Conservation (phyloP, 768 basidiomycete genomes). For the Russula earlei region DNA sequence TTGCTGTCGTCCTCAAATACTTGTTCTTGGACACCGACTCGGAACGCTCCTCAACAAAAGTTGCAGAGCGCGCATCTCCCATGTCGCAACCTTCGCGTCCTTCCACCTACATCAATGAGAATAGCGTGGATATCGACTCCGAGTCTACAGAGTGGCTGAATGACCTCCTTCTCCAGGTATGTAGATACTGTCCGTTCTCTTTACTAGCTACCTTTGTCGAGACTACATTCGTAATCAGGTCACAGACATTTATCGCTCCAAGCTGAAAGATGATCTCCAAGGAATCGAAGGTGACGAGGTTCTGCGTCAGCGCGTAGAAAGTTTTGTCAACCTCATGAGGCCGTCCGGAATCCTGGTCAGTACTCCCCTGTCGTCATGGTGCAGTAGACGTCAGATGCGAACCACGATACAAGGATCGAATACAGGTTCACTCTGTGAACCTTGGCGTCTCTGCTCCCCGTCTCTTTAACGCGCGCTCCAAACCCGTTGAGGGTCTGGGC, state of each 20-base stretch:
- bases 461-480: constrained; percentile 58
- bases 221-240: constrained; percentile 29
- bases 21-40: constrained; percentile 84
- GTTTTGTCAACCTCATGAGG: constrained; percentile 69
- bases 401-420: constrained; percentile 53
- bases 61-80: constrained; percentile 18
- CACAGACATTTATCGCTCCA: constrained; percentile 63
- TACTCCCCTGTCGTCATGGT: constrained; percentile 8
- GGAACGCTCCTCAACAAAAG: constrained; percentile 45
- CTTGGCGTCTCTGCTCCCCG: constrained; percentile 75
- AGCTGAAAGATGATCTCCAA: constrained; percentile 58
- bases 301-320: constrained; percentile 69
- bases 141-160: constrained; percentile 95
- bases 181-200: constrained; percentile 18
- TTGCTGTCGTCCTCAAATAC: constrained; percentile 81
- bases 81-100: not conserved
- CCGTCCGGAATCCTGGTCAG: constrained; percentile 61
- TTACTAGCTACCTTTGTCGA: not conserved
- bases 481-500: constrained; percentile 25
- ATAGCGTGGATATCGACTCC: constrained; percentile 26
- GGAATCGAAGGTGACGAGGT: constrained; percentile 77
- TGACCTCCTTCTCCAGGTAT: constrained; percentile 69
- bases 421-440: constrained; percentile 76
- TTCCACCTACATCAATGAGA: not conserved
- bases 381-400: not conserved